A percentile compares a stretch with the other conserved stretches of the same genome.
Evolutionary conservation across 202 grass and related monocot genomes (phyloP).

Genomic region (Panicum virgatum): DNA sequence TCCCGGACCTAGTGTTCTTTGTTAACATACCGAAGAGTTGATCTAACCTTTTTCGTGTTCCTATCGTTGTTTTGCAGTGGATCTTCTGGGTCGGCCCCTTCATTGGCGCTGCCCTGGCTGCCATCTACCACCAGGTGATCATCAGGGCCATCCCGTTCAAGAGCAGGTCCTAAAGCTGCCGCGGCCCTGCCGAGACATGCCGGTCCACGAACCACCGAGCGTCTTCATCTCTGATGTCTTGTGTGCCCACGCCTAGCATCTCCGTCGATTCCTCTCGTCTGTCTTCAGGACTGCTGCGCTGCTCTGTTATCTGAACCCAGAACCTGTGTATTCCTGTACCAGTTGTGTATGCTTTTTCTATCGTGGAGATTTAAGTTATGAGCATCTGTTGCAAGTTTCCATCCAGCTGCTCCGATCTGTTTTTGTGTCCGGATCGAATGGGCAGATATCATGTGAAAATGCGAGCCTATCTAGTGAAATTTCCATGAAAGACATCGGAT

Average conservation of each 20-base stretch:
- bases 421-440: background rate
- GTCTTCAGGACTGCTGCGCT: conserved; percentile 6
- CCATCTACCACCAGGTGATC: conserved; percentile 96
- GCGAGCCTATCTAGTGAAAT: background rate
- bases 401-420: background rate
- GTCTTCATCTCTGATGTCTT: conserved; percentile 34
- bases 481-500: background rate
- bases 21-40: conserved; percentile 5
- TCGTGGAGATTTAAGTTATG: conserved; percentile 42
- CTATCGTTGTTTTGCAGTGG: conserved; percentile 61
- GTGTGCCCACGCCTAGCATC: conserved; percentile 18
- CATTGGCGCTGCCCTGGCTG: conserved; percentile 80
- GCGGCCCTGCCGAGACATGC: background rate
- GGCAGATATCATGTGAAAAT: background rate
- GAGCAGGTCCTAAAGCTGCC: conserved; percentile 64
- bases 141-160: conserved; percentile 99
- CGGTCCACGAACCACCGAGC: conserved; percentile 23
- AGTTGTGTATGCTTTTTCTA: conserved; percentile 14
- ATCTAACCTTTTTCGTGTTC: background rate
- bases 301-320: conserved; percentile 37
- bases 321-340: conserved; percentile 38
- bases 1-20: background rate
- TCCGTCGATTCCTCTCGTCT: conserved; percentile 12
- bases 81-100: conserved; percentile 99
- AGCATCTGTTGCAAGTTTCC: background rate